These are phyloP conservation scores for Podochytrium sp. DNA, from an alignment of 192 early-diverging fungal genomes.

Conservation along the genomic window DNA sequence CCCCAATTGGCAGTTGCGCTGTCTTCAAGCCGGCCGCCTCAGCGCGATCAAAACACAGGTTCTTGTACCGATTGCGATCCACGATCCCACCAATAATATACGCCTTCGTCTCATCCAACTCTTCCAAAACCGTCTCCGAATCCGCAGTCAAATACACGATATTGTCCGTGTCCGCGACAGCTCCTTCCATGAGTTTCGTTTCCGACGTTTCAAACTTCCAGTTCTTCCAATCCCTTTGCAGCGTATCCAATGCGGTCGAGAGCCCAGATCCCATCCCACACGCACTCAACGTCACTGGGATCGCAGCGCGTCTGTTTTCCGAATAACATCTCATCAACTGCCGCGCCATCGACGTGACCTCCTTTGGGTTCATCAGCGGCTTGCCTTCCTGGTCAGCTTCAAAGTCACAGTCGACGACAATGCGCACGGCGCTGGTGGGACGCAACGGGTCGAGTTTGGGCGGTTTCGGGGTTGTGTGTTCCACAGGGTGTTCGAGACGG, in stretches of 20 bases:
- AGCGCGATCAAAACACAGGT: conserved; percentile 81
- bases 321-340: conserved; percentile 28
- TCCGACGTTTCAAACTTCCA: conserved; percentile 51
- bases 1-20: conserved; percentile 83
- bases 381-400: conserved; percentile 78
- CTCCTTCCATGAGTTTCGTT: not conserved
- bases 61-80: conserved; percentile 88
- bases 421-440: conserved; percentile 43
- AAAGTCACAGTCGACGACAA: conserved; percentile 78
- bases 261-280: conserved; percentile 53
- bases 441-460: conserved; percentile 31
- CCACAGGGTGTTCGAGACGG: conserved; percentile 15
- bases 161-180: conserved; percentile 47
- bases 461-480: conserved; percentile 33
- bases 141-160: conserved; percentile 93
- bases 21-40: conserved; percentile 70
- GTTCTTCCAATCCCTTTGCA: conserved; percentile 35
- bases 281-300: conserved; percentile 59
- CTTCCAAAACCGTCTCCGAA: conserved; percentile 68
- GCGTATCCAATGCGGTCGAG: not conserved
- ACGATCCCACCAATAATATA: conserved; percentile 96
- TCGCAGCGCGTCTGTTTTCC: conserved; percentile 36
- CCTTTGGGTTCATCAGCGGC: not conserved
- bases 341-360: conserved; percentile 38
- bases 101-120: conserved; percentile 72